phyloP scores from a whole-genome alignment of 2,329 filamentous ascomycete species.

The Xylariales sp. region DNA sequence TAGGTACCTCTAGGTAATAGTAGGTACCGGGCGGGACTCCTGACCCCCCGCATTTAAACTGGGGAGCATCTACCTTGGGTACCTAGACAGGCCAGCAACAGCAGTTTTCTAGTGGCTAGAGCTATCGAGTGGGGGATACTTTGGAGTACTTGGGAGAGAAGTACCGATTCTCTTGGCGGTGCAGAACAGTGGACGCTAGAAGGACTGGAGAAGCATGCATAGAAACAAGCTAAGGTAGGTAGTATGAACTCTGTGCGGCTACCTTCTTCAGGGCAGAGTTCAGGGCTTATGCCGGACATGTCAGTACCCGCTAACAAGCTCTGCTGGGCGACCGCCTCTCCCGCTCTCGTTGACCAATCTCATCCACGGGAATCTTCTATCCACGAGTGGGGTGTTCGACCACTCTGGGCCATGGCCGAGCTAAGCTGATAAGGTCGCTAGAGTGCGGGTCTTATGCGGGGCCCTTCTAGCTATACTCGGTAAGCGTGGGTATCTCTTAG shows the following conservation, averaged over 20 bases:
- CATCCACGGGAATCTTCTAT: slow-evolving; percentile 12
- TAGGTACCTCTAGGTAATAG: too few species aligned
- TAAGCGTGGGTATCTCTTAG: slow-evolving; percentile 29
- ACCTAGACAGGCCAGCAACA: neutral
- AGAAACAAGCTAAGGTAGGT: slow-evolving; percentile 43
- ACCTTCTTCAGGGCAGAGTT: slow-evolving; percentile 23
- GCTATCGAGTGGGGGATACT: slow-evolving; percentile 25
- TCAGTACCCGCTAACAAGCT: slow-evolving; percentile 32
- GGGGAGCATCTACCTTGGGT: slow-evolving; percentile 10
- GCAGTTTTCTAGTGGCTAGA: slow-evolving; percentile 23
- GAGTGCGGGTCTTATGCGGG: slow-evolving; percentile 25
- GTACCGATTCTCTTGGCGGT: slow-evolving; percentile 32
- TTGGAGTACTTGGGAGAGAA: slow-evolving; percentile 27
- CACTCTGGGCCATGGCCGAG: slow-evolving; percentile 19
- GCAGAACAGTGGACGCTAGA: slow-evolving; percentile 47
- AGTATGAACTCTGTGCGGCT: slow-evolving; percentile 36
- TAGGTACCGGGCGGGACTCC: slow-evolving; percentile 10
- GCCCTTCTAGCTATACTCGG: slow-evolving; percentile 29
- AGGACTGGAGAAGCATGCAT: slow-evolving; percentile 53
- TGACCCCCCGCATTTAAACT: slow-evolving; percentile 20
- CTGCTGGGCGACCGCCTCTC: slow-evolving; percentile 39
- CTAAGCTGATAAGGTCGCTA: slow-evolving; percentile 33
- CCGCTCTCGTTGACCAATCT: slow-evolving; percentile 28
- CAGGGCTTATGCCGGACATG: slow-evolving; percentile 31
- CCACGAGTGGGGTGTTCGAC: slow-evolving; percentile 2